Conservation (phyloP, 2,329 filamentous ascomycete species). For the Tolypocladium tundrense region DNA sequence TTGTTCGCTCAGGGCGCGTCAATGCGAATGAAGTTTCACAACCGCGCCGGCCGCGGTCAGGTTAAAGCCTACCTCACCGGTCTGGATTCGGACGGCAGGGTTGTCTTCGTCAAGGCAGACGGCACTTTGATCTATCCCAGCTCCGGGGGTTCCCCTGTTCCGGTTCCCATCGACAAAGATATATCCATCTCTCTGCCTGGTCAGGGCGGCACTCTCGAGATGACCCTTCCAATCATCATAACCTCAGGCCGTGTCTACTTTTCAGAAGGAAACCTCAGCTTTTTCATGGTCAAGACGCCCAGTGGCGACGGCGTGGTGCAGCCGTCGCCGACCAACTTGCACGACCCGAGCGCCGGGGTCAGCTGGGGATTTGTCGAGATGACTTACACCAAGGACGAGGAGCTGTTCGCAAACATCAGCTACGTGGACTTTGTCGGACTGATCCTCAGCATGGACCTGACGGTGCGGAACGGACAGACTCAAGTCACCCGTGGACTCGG, state of each 20-base stretch:
- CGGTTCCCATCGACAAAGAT: conserved; percentile 25
- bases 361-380: conserved; percentile 43
- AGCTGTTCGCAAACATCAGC: conserved; percentile 36
- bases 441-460: conserved; percentile 37
- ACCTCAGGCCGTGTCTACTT: conserved; percentile 34
- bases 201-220: conserved; percentile 23
- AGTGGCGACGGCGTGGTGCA: conserved; percentile 31
- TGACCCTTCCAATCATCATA: conserved; percentile 30
- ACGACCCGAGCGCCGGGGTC: conserved; percentile 30
- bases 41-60: conserved; percentile 27
- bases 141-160: conserved; percentile 21
- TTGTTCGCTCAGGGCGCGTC: too few species aligned
- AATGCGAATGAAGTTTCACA: conserved; percentile 23
- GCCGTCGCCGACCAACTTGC: conserved; percentile 32
- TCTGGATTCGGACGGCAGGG: conserved; percentile 23
- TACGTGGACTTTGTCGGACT: conserved; percentile 43
- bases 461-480: conserved; percentile 15
- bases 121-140: conserved; percentile 32
- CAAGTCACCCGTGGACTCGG: conserved; percentile 31
- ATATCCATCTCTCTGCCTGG: conserved; percentile 32
- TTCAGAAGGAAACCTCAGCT: conserved; percentile 28
- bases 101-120: conserved; percentile 32
- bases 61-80: conserved; percentile 37
- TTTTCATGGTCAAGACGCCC: conserved; percentile 27
- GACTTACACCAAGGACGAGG: conserved; percentile 26